phyloP scores from a whole-genome alignment of 495 filamentous ascomycete genomes.

The Recurvomyces mirabilis region DNA sequence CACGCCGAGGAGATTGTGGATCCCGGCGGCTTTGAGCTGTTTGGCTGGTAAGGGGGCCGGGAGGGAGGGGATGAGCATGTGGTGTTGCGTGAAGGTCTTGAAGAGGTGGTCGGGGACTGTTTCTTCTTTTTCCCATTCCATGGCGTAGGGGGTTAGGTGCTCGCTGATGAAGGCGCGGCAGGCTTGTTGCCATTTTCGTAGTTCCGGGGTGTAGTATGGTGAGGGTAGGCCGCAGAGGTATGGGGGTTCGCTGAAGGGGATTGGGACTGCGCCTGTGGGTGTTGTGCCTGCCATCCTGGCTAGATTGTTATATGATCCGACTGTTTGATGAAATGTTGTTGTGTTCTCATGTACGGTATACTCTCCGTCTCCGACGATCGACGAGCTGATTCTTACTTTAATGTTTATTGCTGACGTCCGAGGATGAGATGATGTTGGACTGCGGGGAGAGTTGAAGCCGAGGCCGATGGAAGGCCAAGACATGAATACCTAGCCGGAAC shows the following conservation, averaged over 20 bases:
- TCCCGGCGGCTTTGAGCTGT: conserved; percentile 53
- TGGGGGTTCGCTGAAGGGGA: conserved; percentile 66
- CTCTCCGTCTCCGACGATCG: too few relatives aligned
- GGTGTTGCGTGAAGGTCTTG: conserved; percentile 27
- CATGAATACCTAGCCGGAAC: too few relatives aligned
- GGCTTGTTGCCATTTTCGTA: conserved; percentile 53
- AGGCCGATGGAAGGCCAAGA: too few relatives aligned
- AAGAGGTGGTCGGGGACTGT: conserved; percentile 55
- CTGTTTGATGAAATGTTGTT: too few relatives aligned
- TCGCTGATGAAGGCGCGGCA: conserved; percentile 53
- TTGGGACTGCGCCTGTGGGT: conserved; percentile 16
- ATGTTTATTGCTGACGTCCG: too few relatives aligned
- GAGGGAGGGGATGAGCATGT: conserved; percentile 34
- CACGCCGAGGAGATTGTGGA: conserved; percentile 52
- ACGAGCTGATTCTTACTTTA: too few relatives aligned
- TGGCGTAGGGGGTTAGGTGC: conserved; percentile 47
- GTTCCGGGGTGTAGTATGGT: conserved; percentile 53
- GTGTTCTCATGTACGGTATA: too few relatives aligned
- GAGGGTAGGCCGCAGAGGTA: conserved; percentile 59
- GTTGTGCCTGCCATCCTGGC: conserved; percentile 6
- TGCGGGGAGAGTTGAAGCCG: too few relatives aligned
- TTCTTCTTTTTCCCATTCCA: conserved; percentile 56
- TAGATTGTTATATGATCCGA: too few relatives aligned
- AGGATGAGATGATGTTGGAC: too few relatives aligned
- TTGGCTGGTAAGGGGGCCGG: conserved; percentile 53